Evolutionary conservation across 2,329 filamentous ascomycete genomes (phyloP).

Genomic region (Clarireedia paspali): DNA sequence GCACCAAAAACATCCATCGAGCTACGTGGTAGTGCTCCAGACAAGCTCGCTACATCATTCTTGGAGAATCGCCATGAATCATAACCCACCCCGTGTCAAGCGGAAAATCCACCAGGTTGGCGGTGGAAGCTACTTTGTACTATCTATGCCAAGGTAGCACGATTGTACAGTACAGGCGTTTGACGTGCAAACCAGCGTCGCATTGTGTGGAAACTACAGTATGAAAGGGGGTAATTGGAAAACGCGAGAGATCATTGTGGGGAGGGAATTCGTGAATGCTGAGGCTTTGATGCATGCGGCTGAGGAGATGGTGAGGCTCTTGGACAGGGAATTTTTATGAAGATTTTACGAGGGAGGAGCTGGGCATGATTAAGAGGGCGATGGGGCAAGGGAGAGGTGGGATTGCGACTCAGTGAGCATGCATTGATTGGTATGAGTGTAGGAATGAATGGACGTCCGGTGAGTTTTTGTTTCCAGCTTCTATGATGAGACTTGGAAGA

Average conservation of each 20-base stretch:
- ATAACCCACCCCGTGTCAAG: slow-evolving; percentile 26
- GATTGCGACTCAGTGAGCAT: slow-evolving; percentile 41
- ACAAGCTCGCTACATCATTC: slow-evolving; percentile 14
- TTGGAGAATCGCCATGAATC: slow-evolving; percentile 23
- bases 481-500: background rate
- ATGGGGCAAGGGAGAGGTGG: slow-evolving; percentile 38
- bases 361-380: slow-evolving; percentile 37
- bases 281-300: slow-evolving; percentile 24
- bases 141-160: slow-evolving; percentile 26
- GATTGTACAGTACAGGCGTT: slow-evolving; percentile 20
- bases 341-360: slow-evolving; percentile 34
- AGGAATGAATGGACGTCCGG: slow-evolving; percentile 38
- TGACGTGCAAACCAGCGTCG: slow-evolving; percentile 4
- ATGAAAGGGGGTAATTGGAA: slow-evolving; percentile 20
- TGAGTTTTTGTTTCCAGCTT: slow-evolving; percentile 1
- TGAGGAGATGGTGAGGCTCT: slow-evolving; percentile 23
- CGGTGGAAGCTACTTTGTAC: slow-evolving; percentile 31
- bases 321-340: slow-evolving; percentile 33
- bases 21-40: slow-evolving; percentile 11
- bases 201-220: slow-evolving; percentile 11
- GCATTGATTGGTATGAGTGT: slow-evolving; percentile 46
- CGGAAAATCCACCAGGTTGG: slow-evolving; percentile 31
- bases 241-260: slow-evolving; percentile 29
- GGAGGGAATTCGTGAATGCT: slow-evolving; percentile 26
- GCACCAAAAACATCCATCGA: slow-evolving; percentile 11